Conservation (phyloP, 225 moss, liverwort and hornwort species). For the Takakia lepidozioides region DNA sequence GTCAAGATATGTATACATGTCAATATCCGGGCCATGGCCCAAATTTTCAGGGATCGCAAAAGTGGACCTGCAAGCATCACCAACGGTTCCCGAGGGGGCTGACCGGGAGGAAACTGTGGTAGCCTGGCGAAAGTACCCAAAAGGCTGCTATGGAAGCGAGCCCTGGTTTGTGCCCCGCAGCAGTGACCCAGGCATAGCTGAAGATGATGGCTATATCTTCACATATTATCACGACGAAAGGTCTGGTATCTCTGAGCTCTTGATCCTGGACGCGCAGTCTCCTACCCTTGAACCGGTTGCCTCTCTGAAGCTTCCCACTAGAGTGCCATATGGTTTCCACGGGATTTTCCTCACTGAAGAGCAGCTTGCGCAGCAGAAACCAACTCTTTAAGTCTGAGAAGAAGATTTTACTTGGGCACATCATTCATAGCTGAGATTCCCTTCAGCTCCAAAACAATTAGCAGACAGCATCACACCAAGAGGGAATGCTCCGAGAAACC, state of each 20-base stretch:
- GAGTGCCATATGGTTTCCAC: slow-evolving; percentile 54
- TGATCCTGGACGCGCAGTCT: slow-evolving; percentile 36
- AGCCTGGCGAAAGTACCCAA: slow-evolving; percentile 15
- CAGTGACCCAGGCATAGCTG: slow-evolving; percentile 1
- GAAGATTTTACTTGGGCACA: too few species aligned
- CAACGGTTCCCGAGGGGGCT: background rate
- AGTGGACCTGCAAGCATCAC: slow-evolving; percentile 19
- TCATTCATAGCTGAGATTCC: too few species aligned
- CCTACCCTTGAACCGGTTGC: slow-evolving; percentile 21
- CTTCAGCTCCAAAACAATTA: too few species aligned
- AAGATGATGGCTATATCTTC: slow-evolving; percentile 46
- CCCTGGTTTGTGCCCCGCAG: slow-evolving; percentile 26
- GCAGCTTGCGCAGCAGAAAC: slow-evolving; percentile 22
- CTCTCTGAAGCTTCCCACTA: slow-evolving; percentile 18
- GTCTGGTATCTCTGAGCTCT: slow-evolving; percentile 27
- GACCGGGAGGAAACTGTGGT: background rate
- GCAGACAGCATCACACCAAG: too few species aligned
- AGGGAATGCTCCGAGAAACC: too few species aligned
- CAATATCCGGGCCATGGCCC: slow-evolving; percentile 29
- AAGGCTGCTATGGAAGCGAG: slow-evolving; percentile 29
- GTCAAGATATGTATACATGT: slow-evolving; percentile 26
- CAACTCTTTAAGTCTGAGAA: too few species aligned
- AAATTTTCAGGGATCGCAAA: slow-evolving; percentile 24
- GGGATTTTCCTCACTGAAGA: slow-evolving; percentile 30
- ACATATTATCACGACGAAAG: slow-evolving; percentile 44